phyloP scores from a whole-genome alignment of 2,329 filamentous ascomycete species.

The Fusarium virguliforme region DNA sequence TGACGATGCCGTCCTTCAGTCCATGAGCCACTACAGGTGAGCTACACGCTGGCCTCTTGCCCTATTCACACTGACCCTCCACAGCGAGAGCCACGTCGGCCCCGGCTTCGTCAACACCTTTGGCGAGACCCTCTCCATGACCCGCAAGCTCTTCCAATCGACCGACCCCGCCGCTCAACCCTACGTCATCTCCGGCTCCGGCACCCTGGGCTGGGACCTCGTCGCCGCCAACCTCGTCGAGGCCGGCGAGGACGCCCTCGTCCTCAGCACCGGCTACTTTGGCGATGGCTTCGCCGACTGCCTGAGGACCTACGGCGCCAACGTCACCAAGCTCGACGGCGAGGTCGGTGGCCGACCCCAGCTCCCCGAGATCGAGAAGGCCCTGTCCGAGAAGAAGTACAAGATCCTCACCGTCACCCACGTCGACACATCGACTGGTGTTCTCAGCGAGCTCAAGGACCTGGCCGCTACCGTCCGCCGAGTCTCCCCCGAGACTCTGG shows the following conservation, averaged over 20 bases:
- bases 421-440: constrained; percentile 97
- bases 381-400: constrained; percentile 91
- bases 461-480: constrained; percentile 86
- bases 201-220: constrained; percentile 96
- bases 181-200: constrained; percentile 93
- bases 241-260: constrained; percentile 89
- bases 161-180: constrained; percentile 87
- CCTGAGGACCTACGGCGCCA: constrained; percentile 90
- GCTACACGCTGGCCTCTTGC: constrained; percentile 19
- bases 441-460: constrained; percentile 90
- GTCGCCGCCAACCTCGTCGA: constrained; percentile 95
- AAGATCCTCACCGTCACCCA: constrained; percentile 96
- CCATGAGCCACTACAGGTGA: constrained; percentile 93
- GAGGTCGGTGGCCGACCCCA: constrained; percentile 91
- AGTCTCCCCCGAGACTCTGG: constrained; percentile 90
- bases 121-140: constrained; percentile 88
- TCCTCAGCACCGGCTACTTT: constrained; percentile 97
- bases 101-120: constrained; percentile 91
- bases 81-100: constrained; percentile 93
- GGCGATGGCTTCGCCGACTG: constrained; percentile 95
- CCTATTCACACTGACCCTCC: constrained; percentile 18
- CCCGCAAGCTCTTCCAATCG: constrained; percentile 95
- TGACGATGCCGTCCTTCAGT: constrained; percentile 94
- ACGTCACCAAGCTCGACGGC: constrained; percentile 90
- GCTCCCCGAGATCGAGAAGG: constrained; percentile 88